These are phyloP conservation scores for Chenopodium formosanum DNA, from an alignment of 148 eudicot species.

Conservation along the genomic window DNA sequence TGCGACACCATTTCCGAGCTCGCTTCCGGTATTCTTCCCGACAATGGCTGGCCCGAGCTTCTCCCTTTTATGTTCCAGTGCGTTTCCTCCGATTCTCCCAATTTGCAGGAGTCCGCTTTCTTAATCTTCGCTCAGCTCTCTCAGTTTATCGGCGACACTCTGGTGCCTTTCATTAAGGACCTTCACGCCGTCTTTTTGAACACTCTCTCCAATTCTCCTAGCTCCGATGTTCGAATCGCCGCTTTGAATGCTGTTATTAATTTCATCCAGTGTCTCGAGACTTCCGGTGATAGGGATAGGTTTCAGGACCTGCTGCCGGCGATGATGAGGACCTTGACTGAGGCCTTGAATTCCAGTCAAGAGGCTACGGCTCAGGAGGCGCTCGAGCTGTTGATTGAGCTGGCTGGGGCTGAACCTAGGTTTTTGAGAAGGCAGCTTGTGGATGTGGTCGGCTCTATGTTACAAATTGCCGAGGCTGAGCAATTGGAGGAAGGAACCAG, in stretches of 20 bases:
- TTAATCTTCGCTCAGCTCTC: conserved; percentile 75
- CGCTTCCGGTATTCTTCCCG: conserved; percentile 68
- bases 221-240: conserved; percentile 66
- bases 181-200: conserved; percentile 65
- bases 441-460: conserved; percentile 83
- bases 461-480: conserved; percentile 85
- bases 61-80: conserved; percentile 80
- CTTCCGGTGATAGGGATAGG: conserved; percentile 65
- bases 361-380: conserved; percentile 94
- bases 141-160: conserved; percentile 64
- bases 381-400: conserved; percentile 72
- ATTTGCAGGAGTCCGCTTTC: conserved; percentile 67
- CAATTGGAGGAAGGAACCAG: conserved; percentile 78
- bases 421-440: conserved; percentile 77
- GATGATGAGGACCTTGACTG: conserved; percentile 82
- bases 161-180: conserved; percentile 54
- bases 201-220: conserved; percentile 41
- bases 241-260: conserved; percentile 71
- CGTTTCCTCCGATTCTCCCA: conserved; percentile 50
- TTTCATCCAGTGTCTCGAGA: conserved; percentile 74
- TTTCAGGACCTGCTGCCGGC: conserved; percentile 84
- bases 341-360: conserved; percentile 64
- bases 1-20: conserved; percentile 84
- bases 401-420: conserved; percentile 86
- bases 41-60: conserved; percentile 72